Percentiles rank a stretch among this genome's conserved stretches.
Conservation (phyloP, 805 yeast genomes). For the Saturnispora gosingensis region DNA sequence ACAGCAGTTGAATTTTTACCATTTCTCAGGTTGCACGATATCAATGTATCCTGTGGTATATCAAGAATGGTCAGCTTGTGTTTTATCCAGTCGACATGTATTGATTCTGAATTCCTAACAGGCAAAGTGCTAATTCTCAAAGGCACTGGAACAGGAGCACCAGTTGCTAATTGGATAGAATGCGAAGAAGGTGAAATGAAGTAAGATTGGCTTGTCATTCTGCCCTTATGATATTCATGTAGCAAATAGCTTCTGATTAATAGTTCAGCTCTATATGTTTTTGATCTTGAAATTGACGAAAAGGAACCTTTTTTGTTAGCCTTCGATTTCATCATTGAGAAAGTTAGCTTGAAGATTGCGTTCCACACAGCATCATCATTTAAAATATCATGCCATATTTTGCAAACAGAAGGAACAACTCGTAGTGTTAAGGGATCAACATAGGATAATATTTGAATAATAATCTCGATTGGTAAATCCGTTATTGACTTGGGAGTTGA, state of each 20-base stretch:
- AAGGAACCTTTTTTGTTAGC: conserved; percentile 20
- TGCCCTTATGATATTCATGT: conserved; percentile 7
- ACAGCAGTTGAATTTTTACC: conserved; percentile 9
- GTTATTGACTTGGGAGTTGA: not conserved
- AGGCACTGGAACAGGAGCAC: conserved; percentile 3
- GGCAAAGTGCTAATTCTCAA: conserved; percentile 3
- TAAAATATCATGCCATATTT: conserved; percentile 37
- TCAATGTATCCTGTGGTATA: conserved; percentile 7
- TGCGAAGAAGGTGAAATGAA: conserved; percentile 3
- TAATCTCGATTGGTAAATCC: conserved; percentile 39
- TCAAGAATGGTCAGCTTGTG: conserved; percentile 9
- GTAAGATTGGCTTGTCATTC: conserved; percentile 5
- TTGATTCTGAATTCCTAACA: not conserved
- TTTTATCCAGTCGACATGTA: conserved; percentile 9
- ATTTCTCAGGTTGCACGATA: conserved; percentile 9
- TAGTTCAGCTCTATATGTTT: conserved; percentile 40
- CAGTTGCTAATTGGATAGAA: conserved; percentile 1
- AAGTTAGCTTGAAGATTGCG: conserved; percentile 33
- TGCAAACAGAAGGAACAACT: conserved; percentile 36
- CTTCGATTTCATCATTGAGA: conserved; percentile 24
- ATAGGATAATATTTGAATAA: conserved; percentile 36
- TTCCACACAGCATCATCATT: conserved; percentile 41
- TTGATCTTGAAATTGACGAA: conserved; percentile 36
- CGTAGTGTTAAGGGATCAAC: conserved; percentile 38
- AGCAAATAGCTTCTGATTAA: conserved; percentile 30